Conservation (phyloP, 352 stramenopile species). For the Globisporangium canariense region DNA sequence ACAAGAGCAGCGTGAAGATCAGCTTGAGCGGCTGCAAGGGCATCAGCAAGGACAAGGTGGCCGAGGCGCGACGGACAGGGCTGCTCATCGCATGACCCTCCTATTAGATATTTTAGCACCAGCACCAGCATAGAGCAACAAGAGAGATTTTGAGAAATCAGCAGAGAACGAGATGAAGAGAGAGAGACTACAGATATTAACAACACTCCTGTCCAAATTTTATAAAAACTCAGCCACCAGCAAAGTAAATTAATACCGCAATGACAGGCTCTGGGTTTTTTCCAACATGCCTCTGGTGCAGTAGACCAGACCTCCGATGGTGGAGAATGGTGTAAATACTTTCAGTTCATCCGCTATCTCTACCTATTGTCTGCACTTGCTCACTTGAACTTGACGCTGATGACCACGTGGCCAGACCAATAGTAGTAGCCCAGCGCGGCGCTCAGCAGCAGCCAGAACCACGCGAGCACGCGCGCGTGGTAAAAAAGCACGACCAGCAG, state of each 20-base stretch:
- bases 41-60: conserved; percentile 37
- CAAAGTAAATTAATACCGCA: conserved; percentile 9
- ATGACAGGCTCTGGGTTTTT: background rate
- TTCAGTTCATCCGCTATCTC: background rate
- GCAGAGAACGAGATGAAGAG: background rate
- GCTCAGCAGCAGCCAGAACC: conserved; percentile 34
- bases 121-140: conserved; percentile 2
- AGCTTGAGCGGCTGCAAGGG: conserved; percentile 71
- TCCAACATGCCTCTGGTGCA: background rate
- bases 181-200: background rate
- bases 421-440: conserved; percentile 36
- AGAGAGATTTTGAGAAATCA: conserved; percentile 4
- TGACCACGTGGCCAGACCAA: conserved; percentile 46
- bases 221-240: background rate
- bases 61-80: conserved; percentile 28
- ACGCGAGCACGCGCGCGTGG: conserved; percentile 33
- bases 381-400: conserved; percentile 22
- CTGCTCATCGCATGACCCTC: conserved; percentile 27
- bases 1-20: conserved; percentile 29
- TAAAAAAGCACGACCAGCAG: conserved; percentile 23
- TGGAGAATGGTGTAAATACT: conserved; percentile 7
- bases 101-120: background rate
- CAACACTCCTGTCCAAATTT: background rate
- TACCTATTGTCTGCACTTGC: background rate
- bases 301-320: background rate